Percentiles rank a stretch among this genome's conserved stretches.
phyloP scores from a whole-genome alignment of 805 yeast species.

The Clavispora phyllophila region DNA sequence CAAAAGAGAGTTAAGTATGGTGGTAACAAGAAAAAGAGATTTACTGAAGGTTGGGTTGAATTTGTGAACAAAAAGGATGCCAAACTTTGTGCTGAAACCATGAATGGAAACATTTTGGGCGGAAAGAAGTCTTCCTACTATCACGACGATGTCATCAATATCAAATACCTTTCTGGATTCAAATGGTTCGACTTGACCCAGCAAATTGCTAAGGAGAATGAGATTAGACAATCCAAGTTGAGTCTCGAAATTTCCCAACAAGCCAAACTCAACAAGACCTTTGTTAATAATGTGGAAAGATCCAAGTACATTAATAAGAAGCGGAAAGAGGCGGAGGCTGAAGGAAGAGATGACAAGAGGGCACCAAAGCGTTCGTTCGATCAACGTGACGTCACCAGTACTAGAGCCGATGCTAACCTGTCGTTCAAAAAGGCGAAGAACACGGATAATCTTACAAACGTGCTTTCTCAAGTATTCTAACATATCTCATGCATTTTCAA shows the following conservation, averaged over 20 bases:
- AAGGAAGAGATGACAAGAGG: background rate
- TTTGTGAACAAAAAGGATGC: conserved; percentile 81
- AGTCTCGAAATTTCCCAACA: conserved; percentile 88
- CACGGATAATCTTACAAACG: conserved; percentile 38
- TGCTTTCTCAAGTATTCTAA: conserved; percentile 50
- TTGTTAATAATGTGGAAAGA: conserved; percentile 76
- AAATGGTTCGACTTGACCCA: conserved; percentile 94
- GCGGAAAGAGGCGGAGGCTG: conserved; percentile 24
- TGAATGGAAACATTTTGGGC: conserved; percentile 86
- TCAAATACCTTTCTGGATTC: conserved; percentile 84
- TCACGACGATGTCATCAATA: conserved; percentile 89
- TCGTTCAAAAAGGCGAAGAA: conserved; percentile 40
- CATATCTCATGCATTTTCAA: background rate
- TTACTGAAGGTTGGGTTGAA: conserved; percentile 97
- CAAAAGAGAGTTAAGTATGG: conserved; percentile 74
- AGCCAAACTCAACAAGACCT: conserved; percentile 77
- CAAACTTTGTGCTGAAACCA: conserved; percentile 75
- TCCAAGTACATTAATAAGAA: conserved; percentile 69
- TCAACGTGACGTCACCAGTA: conserved; percentile 64
- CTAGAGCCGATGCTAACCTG: conserved; percentile 57
- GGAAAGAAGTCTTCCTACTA: conserved; percentile 89
- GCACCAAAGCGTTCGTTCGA: conserved; percentile 47
- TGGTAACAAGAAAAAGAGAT: conserved; percentile 85
- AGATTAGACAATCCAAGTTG: conserved; percentile 79
- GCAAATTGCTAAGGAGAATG: conserved; percentile 87